Evolutionary conservation across 371 early-diverging fungal species (phyloP).

Genomic region (Homolaphlyctis polyrhiza): DNA sequence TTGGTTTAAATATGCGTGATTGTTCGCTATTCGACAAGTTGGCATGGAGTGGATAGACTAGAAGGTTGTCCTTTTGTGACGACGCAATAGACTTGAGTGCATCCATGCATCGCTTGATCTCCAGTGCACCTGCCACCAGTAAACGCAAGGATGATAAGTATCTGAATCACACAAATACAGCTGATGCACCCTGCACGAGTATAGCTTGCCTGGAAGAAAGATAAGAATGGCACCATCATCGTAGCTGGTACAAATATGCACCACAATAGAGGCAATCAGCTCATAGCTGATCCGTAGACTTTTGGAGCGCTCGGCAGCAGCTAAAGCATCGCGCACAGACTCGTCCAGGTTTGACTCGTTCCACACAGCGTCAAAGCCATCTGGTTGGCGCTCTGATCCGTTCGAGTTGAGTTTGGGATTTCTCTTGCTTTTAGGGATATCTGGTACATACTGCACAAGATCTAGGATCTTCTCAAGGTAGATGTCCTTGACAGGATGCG

Average conservation of each 20-base stretch:
- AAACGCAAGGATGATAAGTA: too few relatives aligned
- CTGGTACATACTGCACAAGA: constrained; percentile 34
- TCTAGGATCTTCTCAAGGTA: constrained; percentile 31
- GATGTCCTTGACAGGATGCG: constrained; percentile 71
- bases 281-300: constrained; percentile 57
- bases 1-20: constrained; percentile 49
- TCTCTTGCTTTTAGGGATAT: constrained; percentile 2
- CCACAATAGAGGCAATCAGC: constrained; percentile 54
- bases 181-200: too few relatives aligned
- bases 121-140: constrained; percentile 57
- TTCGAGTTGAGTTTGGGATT: not conserved
- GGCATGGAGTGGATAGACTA: constrained; percentile 38
- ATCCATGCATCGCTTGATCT: constrained; percentile 66
- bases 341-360: not conserved
- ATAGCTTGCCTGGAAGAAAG: constrained; percentile 67
- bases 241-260: constrained; percentile 51
- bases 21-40: constrained; percentile 32
- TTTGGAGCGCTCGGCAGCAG: not conserved
- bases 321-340: not conserved
- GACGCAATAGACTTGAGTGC: constrained; percentile 12
- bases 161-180: too few relatives aligned
- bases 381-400: not conserved
- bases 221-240: constrained; percentile 60
- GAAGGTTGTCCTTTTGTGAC: constrained; percentile 9
- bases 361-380: constrained; percentile 1